Conservation (phyloP, 2,329 filamentous ascomycete genomes). For the Cladosporium sp. region DNA sequence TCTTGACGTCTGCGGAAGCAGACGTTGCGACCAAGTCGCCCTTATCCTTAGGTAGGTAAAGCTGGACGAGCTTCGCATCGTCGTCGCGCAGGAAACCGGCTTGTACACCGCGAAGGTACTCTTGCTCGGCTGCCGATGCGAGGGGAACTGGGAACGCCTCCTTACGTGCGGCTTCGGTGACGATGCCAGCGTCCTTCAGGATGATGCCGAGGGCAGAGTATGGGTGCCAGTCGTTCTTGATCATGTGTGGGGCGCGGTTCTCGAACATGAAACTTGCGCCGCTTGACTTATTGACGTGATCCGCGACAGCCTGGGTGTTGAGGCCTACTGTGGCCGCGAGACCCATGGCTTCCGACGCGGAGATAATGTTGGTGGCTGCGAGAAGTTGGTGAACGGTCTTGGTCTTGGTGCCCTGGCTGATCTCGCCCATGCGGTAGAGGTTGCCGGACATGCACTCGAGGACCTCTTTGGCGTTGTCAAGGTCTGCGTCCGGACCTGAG, state of each 20-base stretch:
- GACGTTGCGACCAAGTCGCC: conserved; percentile 36
- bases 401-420: conserved; percentile 57
- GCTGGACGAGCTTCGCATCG: conserved; percentile 57
- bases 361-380: conserved; percentile 59
- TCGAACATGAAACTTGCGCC: conserved; percentile 58
- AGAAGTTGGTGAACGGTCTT: conserved; percentile 62
- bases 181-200: conserved; percentile 58
- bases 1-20: conserved; percentile 39
- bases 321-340: conserved; percentile 56
- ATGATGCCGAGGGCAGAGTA: conserved; percentile 49
- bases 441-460: conserved; percentile 68
- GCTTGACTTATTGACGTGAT: conserved; percentile 46
- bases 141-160: conserved; percentile 61
- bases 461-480: conserved; percentile 59
- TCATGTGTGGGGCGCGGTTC: conserved; percentile 55
- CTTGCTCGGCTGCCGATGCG: conserved; percentile 63
- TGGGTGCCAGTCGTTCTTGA: conserved; percentile 53
- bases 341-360: conserved; percentile 58
- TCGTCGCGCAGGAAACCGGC: conserved; percentile 58
- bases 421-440: conserved; percentile 57
- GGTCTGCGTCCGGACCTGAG: conserved; percentile 53
- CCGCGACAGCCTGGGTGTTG: conserved; percentile 51
- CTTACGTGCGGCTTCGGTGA: conserved; percentile 64
- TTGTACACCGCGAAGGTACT: conserved; percentile 61
- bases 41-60: conserved; percentile 46